phyloP scores from a whole-genome alignment of 768 basidiomycete genomes.

The Trametes meyenii region DNA sequence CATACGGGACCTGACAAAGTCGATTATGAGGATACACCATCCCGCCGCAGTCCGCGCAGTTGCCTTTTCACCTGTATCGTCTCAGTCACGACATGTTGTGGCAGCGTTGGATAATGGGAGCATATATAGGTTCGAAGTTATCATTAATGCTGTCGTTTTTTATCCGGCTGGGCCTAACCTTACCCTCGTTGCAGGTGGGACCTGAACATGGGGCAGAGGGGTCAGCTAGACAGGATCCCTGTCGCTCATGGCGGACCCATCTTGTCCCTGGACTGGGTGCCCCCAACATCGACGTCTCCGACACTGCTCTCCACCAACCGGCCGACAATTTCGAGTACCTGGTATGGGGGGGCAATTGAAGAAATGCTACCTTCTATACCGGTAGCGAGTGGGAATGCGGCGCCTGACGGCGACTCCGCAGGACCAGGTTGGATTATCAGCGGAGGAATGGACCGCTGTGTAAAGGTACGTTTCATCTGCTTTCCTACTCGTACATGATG shows the following conservation, averaged over 20 bases:
- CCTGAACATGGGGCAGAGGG: conserved; percentile 73
- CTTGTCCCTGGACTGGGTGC: conserved; percentile 74
- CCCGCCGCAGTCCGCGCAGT: conserved; percentile 69
- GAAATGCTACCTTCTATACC: conserved; percentile 25
- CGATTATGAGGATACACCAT: conserved; percentile 71
- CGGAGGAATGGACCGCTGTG: conserved; percentile 76
- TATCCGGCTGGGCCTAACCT: neutral
- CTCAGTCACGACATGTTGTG: conserved; percentile 68
- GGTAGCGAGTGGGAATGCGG: conserved; percentile 7
- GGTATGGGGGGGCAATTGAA: conserved; percentile 30
- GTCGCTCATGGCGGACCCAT: conserved; percentile 77
- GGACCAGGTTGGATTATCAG: conserved; percentile 74
- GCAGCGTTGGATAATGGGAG: conserved; percentile 39
- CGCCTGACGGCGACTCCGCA: conserved; percentile 24
- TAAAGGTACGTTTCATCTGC: conserved; percentile 55
- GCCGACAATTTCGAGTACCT: conserved; percentile 21
- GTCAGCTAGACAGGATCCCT: conserved; percentile 69
- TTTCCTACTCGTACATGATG: too few relatives aligned
- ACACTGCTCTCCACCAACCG: conserved; percentile 23
- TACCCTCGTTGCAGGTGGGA: conserved; percentile 60
- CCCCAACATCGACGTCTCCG: conserved; percentile 30
- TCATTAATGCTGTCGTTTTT: neutral
- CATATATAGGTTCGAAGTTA: conserved; percentile 54
- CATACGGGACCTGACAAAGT: conserved; percentile 69
- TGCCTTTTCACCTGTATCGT: conserved; percentile 67